Percentiles rank a stretch among this genome's conserved stretches.
Conservation (phyloP, 2,329 filamentous ascomycete genomes). For the Sporothrix schenckii region DNA sequence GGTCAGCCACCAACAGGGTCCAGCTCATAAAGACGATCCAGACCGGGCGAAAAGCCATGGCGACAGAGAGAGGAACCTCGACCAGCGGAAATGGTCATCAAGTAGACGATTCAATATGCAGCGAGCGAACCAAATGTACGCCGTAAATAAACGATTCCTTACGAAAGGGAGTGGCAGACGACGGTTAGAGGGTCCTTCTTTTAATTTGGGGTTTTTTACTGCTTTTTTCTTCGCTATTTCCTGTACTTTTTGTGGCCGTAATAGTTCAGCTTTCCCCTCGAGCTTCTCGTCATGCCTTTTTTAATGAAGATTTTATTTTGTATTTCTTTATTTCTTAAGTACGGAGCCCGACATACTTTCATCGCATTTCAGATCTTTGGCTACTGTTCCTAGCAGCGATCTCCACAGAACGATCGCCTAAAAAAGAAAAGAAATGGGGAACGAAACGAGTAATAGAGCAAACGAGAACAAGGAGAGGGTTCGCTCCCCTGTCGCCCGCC, state of each 20-base stretch:
- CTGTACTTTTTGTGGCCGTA: background rate
- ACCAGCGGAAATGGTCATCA: background rate
- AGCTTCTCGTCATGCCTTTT: background rate
- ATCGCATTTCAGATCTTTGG: slow-evolving; percentile 20
- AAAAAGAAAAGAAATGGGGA: slow-evolving; percentile 15
- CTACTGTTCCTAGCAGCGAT: slow-evolving; percentile 23
- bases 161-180: background rate
- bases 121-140: slow-evolving; percentile 13
- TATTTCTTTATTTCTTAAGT: background rate
- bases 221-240: background rate
- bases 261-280: background rate
- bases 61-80: background rate
- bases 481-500: background rate
- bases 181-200: background rate
- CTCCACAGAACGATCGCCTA: slow-evolving; percentile 14
- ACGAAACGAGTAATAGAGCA: background rate
- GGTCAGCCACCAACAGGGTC: background rate
- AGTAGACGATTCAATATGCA: background rate
- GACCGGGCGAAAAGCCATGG: slow-evolving; percentile 24
- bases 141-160: slow-evolving; percentile 4
- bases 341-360: background rate
- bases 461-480: background rate
- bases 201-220: background rate
- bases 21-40: slow-evolving; percentile 5
- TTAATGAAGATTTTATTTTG: background rate